Conservation (phyloP, 352 stramenopile species). For the Globisporangium paroecandrum region DNA sequence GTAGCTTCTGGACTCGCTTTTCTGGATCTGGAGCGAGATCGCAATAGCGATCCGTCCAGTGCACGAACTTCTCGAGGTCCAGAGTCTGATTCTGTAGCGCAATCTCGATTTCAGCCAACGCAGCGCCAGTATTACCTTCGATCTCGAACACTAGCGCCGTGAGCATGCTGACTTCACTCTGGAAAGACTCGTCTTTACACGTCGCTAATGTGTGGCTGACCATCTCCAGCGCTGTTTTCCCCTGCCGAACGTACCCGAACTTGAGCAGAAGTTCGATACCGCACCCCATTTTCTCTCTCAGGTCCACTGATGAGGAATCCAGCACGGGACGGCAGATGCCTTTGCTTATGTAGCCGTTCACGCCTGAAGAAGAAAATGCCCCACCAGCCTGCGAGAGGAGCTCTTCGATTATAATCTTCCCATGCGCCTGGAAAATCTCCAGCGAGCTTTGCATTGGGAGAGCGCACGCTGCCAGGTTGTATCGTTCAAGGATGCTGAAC, state of each 20-base stretch:
- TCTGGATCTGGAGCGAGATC: slow-evolving; percentile 19
- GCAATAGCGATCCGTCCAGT: slow-evolving; percentile 31
- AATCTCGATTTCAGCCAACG: slow-evolving; percentile 19
- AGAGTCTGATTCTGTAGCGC: slow-evolving; percentile 24
- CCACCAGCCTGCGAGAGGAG: slow-evolving; percentile 24
- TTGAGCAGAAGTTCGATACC: slow-evolving; percentile 34
- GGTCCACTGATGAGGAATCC: slow-evolving; percentile 14
- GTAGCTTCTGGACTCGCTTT: slow-evolving; percentile 16
- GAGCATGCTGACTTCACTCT: slow-evolving; percentile 13
- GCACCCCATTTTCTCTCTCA: slow-evolving; percentile 30
- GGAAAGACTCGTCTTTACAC: neutral
- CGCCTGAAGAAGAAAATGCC: neutral
- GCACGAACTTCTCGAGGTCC: slow-evolving; percentile 26
- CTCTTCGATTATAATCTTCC: slow-evolving; percentile 40
- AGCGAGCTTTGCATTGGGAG: slow-evolving; percentile 55
- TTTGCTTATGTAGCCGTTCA: neutral
- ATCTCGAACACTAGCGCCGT: slow-evolving; percentile 33
- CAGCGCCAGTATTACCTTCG: slow-evolving; percentile 27
- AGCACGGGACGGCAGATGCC: slow-evolving; percentile 12
- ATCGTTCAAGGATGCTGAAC: slow-evolving; percentile 42
- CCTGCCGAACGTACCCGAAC: slow-evolving; percentile 57
- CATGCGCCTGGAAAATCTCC: slow-evolving; percentile 41
- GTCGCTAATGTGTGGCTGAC: slow-evolving; percentile 19
- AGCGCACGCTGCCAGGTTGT: slow-evolving; percentile 37
- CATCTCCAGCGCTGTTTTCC: slow-evolving; percentile 49